Evolutionary conservation across 352 stramenopile species (phyloP).

Genomic region (Aphanomyces euteiches): DNA sequence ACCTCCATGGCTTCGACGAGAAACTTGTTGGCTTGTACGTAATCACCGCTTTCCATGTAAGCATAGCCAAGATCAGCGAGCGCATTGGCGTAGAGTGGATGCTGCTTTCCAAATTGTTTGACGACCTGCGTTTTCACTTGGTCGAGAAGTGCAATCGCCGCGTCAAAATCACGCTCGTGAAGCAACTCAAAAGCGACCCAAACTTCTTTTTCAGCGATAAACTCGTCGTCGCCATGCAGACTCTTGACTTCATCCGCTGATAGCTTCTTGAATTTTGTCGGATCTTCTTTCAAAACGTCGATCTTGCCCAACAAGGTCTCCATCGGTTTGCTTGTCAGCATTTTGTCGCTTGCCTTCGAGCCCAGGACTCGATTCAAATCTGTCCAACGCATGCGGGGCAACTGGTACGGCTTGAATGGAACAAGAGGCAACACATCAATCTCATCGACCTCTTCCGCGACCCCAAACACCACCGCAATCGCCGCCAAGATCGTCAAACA

Average conservation of each 20-base stretch:
- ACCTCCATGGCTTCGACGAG: constrained; percentile 24
- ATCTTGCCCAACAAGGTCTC: constrained; percentile 29
- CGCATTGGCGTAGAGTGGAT: constrained; percentile 27
- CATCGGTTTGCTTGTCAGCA: constrained; percentile 15
- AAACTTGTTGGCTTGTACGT: neutral
- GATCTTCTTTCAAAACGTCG: constrained; percentile 25
- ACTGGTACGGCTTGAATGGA: constrained; percentile 13
- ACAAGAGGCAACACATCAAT: constrained; percentile 25
- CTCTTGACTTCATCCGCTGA: constrained; percentile 24
- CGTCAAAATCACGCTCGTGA: constrained; percentile 17
- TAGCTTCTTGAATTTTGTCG: constrained; percentile 6
- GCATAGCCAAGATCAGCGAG: constrained; percentile 25
- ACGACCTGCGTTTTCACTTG: neutral
- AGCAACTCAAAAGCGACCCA: constrained; percentile 18
- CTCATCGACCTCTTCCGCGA: constrained; percentile 11
- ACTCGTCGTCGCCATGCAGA: constrained; percentile 25
- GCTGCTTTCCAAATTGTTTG: constrained; percentile 10
- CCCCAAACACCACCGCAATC: neutral
- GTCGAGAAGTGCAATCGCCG: constrained; percentile 20
- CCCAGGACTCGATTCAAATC: constrained; percentile 26
- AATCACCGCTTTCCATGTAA: constrained; percentile 25
- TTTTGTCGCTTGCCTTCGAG: constrained; percentile 19
- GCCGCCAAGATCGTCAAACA: neutral
- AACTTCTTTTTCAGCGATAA: constrained; percentile 20
- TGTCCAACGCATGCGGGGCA: constrained; percentile 29